phyloP scores from a whole-genome alignment of 129 eudicot genomes.

The Centella asiatica region DNA sequence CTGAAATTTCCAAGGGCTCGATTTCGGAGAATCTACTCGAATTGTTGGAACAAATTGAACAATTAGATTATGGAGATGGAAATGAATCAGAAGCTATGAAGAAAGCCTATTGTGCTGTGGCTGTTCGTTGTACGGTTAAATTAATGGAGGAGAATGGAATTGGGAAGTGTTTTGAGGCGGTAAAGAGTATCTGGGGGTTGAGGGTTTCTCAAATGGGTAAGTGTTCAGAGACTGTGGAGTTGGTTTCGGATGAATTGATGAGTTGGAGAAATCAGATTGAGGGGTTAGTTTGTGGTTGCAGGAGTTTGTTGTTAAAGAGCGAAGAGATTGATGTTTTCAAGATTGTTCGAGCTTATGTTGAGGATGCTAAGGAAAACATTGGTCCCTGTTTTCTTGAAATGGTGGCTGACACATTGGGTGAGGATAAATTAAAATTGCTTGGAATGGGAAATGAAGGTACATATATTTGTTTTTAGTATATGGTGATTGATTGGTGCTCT shows the following conservation, averaged over 20 bases:
- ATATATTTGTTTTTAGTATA: no score
- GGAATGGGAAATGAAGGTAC: constrained; percentile 18
- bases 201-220: constrained; percentile 43
- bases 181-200: constrained; percentile 54
- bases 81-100: background rate
- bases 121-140: constrained; percentile 47
- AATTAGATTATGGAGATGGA: constrained; percentile 18
- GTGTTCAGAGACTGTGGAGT: constrained; percentile 24
- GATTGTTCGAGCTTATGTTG: constrained; percentile 33
- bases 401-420: constrained; percentile 23
- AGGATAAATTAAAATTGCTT: constrained; percentile 15
- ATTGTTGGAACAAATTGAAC: constrained; percentile 43
- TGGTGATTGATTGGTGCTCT: background rate
- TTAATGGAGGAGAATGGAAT: background rate
- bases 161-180: constrained; percentile 23
- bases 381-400: constrained; percentile 69
- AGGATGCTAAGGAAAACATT: constrained; percentile 37
- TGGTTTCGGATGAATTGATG: constrained; percentile 36
- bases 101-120: constrained; percentile 40
- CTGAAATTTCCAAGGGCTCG: constrained; percentile 15
- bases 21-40: constrained; percentile 38
- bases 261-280: constrained; percentile 47
- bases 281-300: constrained; percentile 39
- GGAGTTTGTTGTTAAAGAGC: constrained; percentile 25
- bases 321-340: constrained; percentile 29